Base-by-base conservation (phyloP, 139 green algal species). In the Dunaliella sp. region DNA sequence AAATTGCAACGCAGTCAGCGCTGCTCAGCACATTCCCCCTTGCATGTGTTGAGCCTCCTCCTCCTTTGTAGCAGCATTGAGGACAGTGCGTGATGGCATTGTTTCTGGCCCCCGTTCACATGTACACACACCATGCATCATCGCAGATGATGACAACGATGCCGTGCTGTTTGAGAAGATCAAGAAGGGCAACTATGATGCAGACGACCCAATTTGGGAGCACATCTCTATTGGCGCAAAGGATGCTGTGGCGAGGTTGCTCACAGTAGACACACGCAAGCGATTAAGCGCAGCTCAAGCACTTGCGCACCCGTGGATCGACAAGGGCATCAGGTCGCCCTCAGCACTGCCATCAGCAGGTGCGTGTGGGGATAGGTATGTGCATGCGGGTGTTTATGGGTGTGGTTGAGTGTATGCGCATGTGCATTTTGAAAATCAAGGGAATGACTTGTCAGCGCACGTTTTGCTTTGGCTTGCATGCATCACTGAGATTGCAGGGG, bases 141-240 rank as follows among this genome's bases (percentile, higher is more conserved):
- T n/a, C 87, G 84, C 89, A 95, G 93, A 96, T 81, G 94, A 96
- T 83, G 93, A 95, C 74, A 94, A 95, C 73, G 94, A 96, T 80
- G 93, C 93, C 0, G 92, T 95, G 72, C 75, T 96, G 86, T 96
- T 95, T 92, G 92, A 94, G 81, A 96, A 96, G 90, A 96, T 96
- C 87, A 94, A 95, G 83, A 90, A 90, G 33, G 93, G 92, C 74
- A 91, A 93, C 38, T 96, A 95, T 78, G 93, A 96, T 84, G 93
- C 90, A n/a, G 93, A 95, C 35, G 93, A 96, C 77, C 93, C 93
- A 21, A 94, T 96, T 81, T 97, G 94, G 94, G 91, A 95, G 65
- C 91, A 90, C 82, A 93, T 97, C 36, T 94, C 89, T 0, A 34
- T 73, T 0, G 91, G 91, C 48, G 94, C 92, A 36, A 96, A 96